phyloP scores from a whole-genome alignment of 2,329 filamentous ascomycete species.

The Emmonsia crescens region DNA sequence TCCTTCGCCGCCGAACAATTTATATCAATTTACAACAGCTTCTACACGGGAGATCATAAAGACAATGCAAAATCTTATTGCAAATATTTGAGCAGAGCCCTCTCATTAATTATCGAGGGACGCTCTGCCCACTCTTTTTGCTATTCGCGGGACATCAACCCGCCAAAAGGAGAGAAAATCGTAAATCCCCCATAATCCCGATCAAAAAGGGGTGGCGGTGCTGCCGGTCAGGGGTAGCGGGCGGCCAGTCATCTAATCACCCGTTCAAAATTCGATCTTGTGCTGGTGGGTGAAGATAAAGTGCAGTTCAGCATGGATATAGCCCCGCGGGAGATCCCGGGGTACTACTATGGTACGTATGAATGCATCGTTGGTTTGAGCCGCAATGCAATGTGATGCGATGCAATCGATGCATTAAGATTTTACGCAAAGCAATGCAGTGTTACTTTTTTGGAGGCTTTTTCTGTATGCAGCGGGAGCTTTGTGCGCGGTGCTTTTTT shows the following conservation, averaged over 20 bases:
- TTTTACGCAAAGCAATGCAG: not conserved
- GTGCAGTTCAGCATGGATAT: not conserved
- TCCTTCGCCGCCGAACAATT: not conserved
- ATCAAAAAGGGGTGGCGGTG: not conserved
- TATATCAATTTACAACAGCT: not conserved
- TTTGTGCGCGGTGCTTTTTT: not conserved
- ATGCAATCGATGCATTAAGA: not conserved
- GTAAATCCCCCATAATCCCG: not conserved
- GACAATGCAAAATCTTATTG: not conserved
- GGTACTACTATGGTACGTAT: slow-evolving; percentile 44
- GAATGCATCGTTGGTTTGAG: not conserved
- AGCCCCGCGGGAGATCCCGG: slow-evolving; percentile 34
- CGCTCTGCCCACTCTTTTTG: not conserved
- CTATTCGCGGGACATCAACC: not conserved
- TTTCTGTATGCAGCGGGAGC: not conserved
- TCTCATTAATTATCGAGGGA: not conserved
- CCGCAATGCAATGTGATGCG: not conserved
- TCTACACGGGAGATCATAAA: not conserved
- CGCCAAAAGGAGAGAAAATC: not conserved
- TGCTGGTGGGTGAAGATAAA: not conserved
- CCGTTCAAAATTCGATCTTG: not conserved
- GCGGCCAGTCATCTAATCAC: not conserved
- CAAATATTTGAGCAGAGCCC: not conserved
- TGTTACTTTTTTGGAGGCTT: not conserved
- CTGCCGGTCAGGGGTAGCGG: not conserved